phyloP scores from a whole-genome alignment of 352 stramenopile genomes.

The Phytophthora pisi region DNA sequence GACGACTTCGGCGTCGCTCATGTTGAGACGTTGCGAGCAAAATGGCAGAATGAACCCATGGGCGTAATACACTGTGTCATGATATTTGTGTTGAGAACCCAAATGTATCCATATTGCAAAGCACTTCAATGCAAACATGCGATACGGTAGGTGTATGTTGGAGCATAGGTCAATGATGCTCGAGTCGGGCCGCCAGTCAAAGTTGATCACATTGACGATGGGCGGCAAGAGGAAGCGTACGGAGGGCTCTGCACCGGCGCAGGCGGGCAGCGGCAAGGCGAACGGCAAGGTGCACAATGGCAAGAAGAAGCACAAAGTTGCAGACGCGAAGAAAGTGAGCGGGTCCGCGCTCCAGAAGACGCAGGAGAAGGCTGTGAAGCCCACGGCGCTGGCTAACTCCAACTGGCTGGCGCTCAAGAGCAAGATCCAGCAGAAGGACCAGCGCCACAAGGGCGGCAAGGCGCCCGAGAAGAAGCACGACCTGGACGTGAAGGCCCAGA shows the following conservation, averaged over 20 bases:
- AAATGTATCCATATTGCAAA: conserved; percentile 6
- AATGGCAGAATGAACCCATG: conserved; percentile 13
- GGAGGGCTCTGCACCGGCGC: conserved; percentile 5
- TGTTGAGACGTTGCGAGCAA: conserved; percentile 4
- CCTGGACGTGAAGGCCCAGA: conserved; percentile 41
- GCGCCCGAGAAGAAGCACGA: conserved; percentile 38
- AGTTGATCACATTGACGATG: conserved; percentile 23
- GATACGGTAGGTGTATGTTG: neutral
- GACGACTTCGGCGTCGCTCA: conserved; percentile 32
- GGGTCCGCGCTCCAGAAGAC: conserved; percentile 24
- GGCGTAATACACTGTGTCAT: conserved; percentile 2
- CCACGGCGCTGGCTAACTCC: conserved; percentile 49
- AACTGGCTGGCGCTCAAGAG: conserved; percentile 82
- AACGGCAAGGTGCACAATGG: conserved; percentile 3
- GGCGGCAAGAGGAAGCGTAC: conserved; percentile 42
- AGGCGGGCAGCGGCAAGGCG: neutral
- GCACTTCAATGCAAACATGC: neutral
- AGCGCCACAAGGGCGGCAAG: conserved; percentile 24
- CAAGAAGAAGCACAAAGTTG: conserved; percentile 25
- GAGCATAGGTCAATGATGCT: neutral
- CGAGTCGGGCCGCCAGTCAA: conserved; percentile 17
- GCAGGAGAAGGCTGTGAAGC: conserved; percentile 25
- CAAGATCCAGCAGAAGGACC: conserved; percentile 60
- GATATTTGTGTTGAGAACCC: neutral
- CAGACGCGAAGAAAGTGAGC: conserved; percentile 20